These are phyloP conservation scores for Sphaerulina musiva DNA, from an alignment of 2,329 filamentous ascomycete genomes.

Conservation along the genomic window DNA sequence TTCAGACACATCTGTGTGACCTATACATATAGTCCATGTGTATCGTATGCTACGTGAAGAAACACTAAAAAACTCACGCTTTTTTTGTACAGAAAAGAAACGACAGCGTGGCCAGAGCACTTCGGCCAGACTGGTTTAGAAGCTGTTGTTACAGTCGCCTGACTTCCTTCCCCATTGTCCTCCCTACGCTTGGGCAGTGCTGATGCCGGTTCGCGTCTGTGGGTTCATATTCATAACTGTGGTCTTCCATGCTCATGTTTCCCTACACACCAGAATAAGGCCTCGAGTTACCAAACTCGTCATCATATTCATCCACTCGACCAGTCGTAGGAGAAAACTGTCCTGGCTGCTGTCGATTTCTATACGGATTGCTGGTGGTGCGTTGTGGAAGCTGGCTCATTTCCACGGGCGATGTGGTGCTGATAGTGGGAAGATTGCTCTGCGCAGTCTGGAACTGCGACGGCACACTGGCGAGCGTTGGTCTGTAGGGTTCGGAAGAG, in stretches of 20 bases:
- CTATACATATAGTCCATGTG: not conserved
- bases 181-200: slow-evolving; percentile 1
- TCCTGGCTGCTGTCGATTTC: slow-evolving; percentile 9
- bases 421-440: slow-evolving; percentile 8
- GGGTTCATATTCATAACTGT: not conserved
- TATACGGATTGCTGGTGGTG: slow-evolving; percentile 25
- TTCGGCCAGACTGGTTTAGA: slow-evolving; percentile 5
- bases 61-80: not conserved
- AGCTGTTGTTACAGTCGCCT: not conserved
- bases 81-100: not conserved
- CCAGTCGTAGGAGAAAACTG: slow-evolving; percentile 3
- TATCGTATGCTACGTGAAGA: slow-evolving; percentile 5
- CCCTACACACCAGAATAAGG: slow-evolving; percentile 23
- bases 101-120: not conserved
- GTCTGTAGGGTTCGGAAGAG: slow-evolving; percentile 9
- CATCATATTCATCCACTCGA: slow-evolving; percentile 20
- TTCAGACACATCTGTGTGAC: not conserved
- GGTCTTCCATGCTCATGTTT: not conserved
- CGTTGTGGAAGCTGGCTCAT: slow-evolving; percentile 22
- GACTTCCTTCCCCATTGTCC: not conserved
- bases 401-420: slow-evolving; percentile 11
- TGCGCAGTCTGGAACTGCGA: slow-evolving; percentile 16
- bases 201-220: not conserved
- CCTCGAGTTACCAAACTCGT: slow-evolving; percentile 13
- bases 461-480: slow-evolving; percentile 7